Percentiles rank a stretch among this genome's conserved stretches.
Evolutionary conservation across 768 basidiomycete species (phyloP).

Genomic region (Kwoniella bestiolae): DNA sequence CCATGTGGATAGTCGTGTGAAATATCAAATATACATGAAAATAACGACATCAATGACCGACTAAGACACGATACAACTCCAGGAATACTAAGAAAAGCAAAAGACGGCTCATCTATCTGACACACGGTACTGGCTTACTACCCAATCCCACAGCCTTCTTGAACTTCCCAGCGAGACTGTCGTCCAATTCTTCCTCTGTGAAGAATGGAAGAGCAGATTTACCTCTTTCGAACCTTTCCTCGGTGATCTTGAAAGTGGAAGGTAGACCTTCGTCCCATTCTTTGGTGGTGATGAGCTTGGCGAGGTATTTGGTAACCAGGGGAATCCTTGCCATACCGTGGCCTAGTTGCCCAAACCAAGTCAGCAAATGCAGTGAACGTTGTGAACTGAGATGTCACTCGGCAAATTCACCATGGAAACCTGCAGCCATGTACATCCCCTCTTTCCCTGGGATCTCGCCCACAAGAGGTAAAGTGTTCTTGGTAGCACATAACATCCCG

Average conservation of each 20-base stretch:
- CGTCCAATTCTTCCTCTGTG: conserved; percentile 12
- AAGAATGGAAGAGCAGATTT: conserved; percentile 16
- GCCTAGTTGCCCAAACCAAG: conserved; percentile 5
- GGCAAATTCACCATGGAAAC: conserved; percentile 34
- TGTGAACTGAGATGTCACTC: no score
- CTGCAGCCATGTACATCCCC: conserved; percentile 42
- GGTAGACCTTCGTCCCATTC: conserved; percentile 45
- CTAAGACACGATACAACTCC: no score
- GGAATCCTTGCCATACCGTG: conserved; percentile 49
- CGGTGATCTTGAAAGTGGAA: conserved; percentile 34
- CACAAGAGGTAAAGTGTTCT: conserved; percentile 45
- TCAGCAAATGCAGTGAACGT: no score
- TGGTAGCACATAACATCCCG: conserved; percentile 38
- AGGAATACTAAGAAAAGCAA: no score
- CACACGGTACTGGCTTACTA: background rate
- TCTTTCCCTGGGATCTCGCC: conserved; percentile 38
- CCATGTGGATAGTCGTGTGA: no score
- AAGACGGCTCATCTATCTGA: conserved; percentile 5
- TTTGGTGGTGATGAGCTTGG: conserved; percentile 29
- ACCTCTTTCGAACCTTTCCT: conserved; percentile 36
- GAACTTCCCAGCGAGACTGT: conserved; percentile 6
- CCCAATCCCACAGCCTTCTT: background rate
- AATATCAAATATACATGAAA: no score
- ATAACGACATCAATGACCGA: no score
- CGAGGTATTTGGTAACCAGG: conserved; percentile 34